Percentiles rank a stretch among this genome's conserved stretches.
Evolutionary conservation across 2,329 filamentous ascomycete genomes (phyloP).

Genomic region (Septoria petroselini): DNA sequence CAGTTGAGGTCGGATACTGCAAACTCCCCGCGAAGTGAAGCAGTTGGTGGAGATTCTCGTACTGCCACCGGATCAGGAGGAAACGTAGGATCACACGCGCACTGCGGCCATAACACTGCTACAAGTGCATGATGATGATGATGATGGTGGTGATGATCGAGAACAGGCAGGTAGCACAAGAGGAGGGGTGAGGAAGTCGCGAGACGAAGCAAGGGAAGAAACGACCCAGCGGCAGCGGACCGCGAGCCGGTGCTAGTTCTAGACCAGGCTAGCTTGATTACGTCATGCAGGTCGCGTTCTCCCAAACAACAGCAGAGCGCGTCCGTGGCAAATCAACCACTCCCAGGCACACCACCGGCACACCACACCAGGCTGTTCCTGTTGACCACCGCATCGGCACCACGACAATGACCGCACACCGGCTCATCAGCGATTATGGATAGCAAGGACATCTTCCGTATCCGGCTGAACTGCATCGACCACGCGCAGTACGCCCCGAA

Average conservation of each 20-base stretch:
- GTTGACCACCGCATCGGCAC: background rate
- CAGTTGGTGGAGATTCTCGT: constrained; percentile 8
- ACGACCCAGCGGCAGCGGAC: background rate
- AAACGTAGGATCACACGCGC: background rate
- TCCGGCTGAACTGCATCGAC: constrained; percentile 93
- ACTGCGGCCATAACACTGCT: too few species aligned
- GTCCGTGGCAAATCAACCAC: background rate
- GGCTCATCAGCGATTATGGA: constrained; percentile 33
- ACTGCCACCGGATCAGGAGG: background rate
- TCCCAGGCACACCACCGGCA: too few species aligned
- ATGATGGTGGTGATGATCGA: background rate
- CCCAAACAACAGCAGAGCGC: background rate
- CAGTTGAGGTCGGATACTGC: background rate
- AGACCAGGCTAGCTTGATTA: too few species aligned
- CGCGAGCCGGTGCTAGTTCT: background rate
- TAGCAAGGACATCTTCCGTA: constrained; percentile 59
- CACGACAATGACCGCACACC: constrained; percentile 29
- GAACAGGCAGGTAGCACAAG: background rate
- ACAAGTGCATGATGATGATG: too few species aligned
- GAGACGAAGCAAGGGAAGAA: background rate
- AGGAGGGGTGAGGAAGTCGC: background rate
- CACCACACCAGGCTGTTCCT: too few species aligned
- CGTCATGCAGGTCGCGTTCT: background rate
- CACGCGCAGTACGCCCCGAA: constrained; percentile 82
- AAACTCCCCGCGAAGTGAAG: constrained; percentile 5